Percentiles rank a stretch among this genome's conserved stretches.
These are phyloP conservation scores for Boletus smithii DNA, from an alignment of 1,284 basidiomycete genomes.

Conservation along the genomic window DNA sequence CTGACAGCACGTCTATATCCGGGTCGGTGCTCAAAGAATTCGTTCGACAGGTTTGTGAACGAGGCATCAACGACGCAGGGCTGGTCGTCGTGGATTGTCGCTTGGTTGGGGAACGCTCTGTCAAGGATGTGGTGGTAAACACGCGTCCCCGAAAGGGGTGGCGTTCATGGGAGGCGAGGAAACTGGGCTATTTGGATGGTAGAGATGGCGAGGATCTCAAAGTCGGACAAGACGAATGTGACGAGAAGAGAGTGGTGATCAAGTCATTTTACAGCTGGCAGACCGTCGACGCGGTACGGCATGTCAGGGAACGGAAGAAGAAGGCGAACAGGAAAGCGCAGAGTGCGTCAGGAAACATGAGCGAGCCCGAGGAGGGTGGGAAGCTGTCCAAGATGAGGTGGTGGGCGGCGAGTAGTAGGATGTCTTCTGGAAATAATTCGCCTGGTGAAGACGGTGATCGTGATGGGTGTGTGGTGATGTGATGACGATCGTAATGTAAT, in stretches of 20 bases:
- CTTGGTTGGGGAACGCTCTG: slow-evolving; percentile 55
- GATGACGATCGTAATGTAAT: slow-evolving; percentile 19
- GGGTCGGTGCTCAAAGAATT: slow-evolving; percentile 66
- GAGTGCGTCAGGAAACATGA: slow-evolving; percentile 32
- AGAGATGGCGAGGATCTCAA: slow-evolving; percentile 60
- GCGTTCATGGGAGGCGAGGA: slow-evolving; percentile 64
- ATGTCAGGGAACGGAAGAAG: slow-evolving; percentile 51
- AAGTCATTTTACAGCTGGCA: slow-evolving; percentile 89
- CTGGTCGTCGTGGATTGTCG: slow-evolving; percentile 78
- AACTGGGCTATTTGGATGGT: slow-evolving; percentile 63
- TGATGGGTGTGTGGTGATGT: slow-evolving; percentile 47
- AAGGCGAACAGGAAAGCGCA: slow-evolving; percentile 44
- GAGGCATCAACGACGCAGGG: slow-evolving; percentile 48
- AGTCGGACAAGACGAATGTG: slow-evolving; percentile 73
- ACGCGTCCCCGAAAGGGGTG: slow-evolving; percentile 73
- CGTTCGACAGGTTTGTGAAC: slow-evolving; percentile 50
- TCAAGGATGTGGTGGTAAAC: slow-evolving; percentile 53
- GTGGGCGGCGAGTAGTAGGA: slow-evolving; percentile 26
- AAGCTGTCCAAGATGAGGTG: slow-evolving; percentile 21
- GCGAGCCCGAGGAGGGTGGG: slow-evolving; percentile 24
- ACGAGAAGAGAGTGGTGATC: slow-evolving; percentile 65
- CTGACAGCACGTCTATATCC: slow-evolving; percentile 75
- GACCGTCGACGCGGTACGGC: slow-evolving; percentile 68
- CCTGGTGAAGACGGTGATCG: slow-evolving; percentile 36
- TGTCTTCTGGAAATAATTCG: slow-evolving; percentile 24